A percentile compares a stretch with the other conserved stretches of the same genome.
These are phyloP conservation scores for Picea engelmannii DNA, from an alignment of 83 land plant genomes.

Conservation along the genomic window DNA sequence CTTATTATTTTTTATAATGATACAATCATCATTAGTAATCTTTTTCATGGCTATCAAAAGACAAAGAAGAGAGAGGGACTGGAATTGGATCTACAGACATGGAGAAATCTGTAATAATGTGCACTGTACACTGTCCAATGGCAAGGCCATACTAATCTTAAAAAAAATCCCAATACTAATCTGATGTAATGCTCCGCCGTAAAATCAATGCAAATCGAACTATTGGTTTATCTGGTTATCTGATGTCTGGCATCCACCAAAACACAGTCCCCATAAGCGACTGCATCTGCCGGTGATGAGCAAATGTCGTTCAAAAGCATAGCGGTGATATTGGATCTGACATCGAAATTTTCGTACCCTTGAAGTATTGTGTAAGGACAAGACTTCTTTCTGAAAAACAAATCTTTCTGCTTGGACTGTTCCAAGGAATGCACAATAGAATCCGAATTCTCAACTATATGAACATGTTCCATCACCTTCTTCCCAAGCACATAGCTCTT, in stretches of 20 bases:
- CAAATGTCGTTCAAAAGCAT: constrained; percentile 26
- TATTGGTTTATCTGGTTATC: neutral
- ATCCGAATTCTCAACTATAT: constrained; percentile 18
- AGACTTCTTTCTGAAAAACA: constrained; percentile 18
- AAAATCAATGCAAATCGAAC: neutral
- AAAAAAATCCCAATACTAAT: neutral
- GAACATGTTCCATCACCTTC: constrained; percentile 31
- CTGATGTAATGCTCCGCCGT: neutral
- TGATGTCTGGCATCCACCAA: neutral
- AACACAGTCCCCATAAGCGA: constrained; percentile 34
- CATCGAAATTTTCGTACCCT: constrained; percentile 17
- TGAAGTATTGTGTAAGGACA: constrained; percentile 21
- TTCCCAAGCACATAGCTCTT: constrained; percentile 34
- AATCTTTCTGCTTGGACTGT: constrained; percentile 24
- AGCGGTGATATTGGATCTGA: constrained; percentile 4
- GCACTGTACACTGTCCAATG: constrained; percentile 12
- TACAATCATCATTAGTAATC: neutral
- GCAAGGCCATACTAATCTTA: neutral
- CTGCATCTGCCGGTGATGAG: constrained; percentile 31
- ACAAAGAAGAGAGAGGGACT: neutral
- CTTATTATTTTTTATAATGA: constrained; percentile 8
- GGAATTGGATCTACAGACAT: neutral
- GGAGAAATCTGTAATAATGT: neutral
- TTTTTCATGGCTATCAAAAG: no score
- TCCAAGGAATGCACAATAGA: constrained; percentile 35